A percentile compares a stretch with the other conserved stretches of the same genome.
Conservation (phyloP, 164 flowering plant species). For the Umbellularia californica region DNA sequence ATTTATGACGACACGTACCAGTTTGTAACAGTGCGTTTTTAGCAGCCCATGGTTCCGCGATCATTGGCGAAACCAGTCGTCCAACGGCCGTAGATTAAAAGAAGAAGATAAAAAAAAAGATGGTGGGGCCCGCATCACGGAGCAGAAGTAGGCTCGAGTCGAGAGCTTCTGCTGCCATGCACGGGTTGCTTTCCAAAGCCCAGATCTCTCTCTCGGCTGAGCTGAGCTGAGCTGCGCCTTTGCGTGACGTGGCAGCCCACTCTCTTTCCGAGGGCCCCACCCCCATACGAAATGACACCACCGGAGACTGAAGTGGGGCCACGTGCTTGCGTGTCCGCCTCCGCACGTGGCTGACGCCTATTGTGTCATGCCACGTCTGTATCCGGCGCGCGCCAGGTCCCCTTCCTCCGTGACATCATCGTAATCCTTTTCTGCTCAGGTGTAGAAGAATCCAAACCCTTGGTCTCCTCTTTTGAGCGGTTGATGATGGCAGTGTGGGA, state of each 20-base stretch:
- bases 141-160: background rate
- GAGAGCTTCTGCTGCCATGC: conserved; percentile 11
- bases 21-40: too few species aligned
- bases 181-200: conserved; percentile 9
- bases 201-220: background rate
- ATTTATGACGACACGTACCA: too few species aligned
- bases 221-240: conserved; percentile 6
- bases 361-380: conserved; percentile 18
- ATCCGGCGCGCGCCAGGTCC: conserved; percentile 32
- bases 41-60: too few species aligned
- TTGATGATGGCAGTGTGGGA: background rate
- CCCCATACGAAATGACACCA: conserved; percentile 4
- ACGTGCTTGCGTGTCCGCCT: conserved; percentile 3
- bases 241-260: conserved; percentile 36
- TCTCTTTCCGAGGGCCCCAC: background rate
- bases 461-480: background rate
- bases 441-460: conserved; percentile 10
- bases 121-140: background rate
- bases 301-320: background rate
- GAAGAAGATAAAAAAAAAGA: background rate
- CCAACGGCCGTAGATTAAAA: too few species aligned
- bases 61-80: too few species aligned
- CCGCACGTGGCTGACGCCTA: background rate
- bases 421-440: background rate
- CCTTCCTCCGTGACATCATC: conserved; percentile 30